Base-by-base conservation (phyloP, 371 early-diverging fungal species). In the Circinella umbellata region DNA sequence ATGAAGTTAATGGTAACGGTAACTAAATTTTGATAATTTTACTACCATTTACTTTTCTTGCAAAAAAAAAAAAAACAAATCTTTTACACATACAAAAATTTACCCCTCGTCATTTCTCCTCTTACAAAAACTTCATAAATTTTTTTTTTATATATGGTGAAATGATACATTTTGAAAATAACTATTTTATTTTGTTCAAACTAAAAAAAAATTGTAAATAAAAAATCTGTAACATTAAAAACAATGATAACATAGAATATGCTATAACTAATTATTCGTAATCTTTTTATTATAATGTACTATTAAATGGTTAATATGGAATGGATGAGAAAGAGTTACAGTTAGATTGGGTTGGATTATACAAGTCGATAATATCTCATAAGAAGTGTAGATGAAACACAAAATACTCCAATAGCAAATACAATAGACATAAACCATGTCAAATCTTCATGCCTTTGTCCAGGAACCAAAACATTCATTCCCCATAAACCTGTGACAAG, bases 401-500 rank as follows among this genome's bases (percentile, higher is more conserved):
- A 81, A 65, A 81, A 81, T 4, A 77, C 54, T 7, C 76, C 60
- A 15, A 81, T 81, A 6, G 73, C 51, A 55, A 67, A 66, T 47
- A 83, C 76, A 18, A 94, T 93, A 13, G 73, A 75, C 72, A 81
- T 83, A 75, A 93, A 94, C 90, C 92, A 92, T 18, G 74, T 71
- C 63, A 93, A 60, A 36, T 78, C 80, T 9, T 87, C 88, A 76
- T 76, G 78, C 48, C 82, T 82, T 64, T 91, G 92, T 0, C 92
- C 91, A 10, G 93, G 93, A 0, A 92, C 93, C 61, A 83, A 83
- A 18, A 96, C 95, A 69, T 96, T 96, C 90, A 95, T 94, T 17
- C 97, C 97, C 91, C 90, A 96, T 39, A 95, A 73, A 63, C 98
- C 98, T 9, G 98, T 95, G 18, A 98, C 87, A 38, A 99, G 84